Base-by-base conservation (phyloP, 495 filamentous ascomycete genomes). In the Lasiosphaeria miniovina region DNA sequence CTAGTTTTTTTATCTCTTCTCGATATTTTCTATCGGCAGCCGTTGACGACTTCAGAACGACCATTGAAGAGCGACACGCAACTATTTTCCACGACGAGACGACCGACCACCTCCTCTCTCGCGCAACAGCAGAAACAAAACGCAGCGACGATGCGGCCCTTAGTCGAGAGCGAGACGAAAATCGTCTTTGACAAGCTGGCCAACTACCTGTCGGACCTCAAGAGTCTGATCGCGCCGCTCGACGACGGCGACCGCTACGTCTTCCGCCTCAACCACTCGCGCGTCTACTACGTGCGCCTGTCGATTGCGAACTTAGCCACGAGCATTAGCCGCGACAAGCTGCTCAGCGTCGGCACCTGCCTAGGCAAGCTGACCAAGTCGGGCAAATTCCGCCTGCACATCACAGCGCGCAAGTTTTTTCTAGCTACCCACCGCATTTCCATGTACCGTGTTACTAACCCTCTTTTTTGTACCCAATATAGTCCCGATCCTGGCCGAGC, bases 251-350 rank as follows among this genome's bases (percentile, higher is more conserved):
- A 90, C 68, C 86, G 89, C 64, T 86, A 89, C 77, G 90, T 95
- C 46, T 97, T 98, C 77, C 86, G 94, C 36, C 79, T 96, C 36
- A 86, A 90, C 62, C 84, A 87, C 65, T 59, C 65, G 14, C 69
- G 69, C 35, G 61, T 96, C 58, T 98, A 93, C 80, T 96, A 96
- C 70, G 85, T 96, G 50, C 86, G 86, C 52, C 84, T 93, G 51
- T 87, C 86, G 3, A 80, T 98, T 57, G 93, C 92, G 45, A 97
- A 97, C 70, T 77, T 96, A n/a, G 91, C 93, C 10, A 92, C 89
- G 3, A 86, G 84, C 35, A 82, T 98, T 58, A 83, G 89, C 31
- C 86, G 94, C 51, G 84, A 88, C 61, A 84, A 84, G 56, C 82
- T 98, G 7, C 84, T 96, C 43, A 90, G 86, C 1, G 71, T 95